phyloP scores from a whole-genome alignment of 2,329 filamentous ascomycete genomes.

The Pseudocercospora musae region DNA sequence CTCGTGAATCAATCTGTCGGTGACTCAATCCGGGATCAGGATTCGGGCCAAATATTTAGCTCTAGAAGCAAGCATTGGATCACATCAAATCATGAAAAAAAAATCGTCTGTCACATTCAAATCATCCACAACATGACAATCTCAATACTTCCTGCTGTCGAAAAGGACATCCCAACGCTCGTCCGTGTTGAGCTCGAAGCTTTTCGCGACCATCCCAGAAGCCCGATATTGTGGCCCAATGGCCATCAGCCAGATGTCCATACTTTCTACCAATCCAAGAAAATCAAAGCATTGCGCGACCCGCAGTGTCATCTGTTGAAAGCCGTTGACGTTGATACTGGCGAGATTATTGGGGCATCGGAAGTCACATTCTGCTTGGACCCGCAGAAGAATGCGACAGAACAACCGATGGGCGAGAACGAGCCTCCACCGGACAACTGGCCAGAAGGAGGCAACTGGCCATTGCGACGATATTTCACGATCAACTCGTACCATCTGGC shows the following conservation, averaged over 20 bases:
- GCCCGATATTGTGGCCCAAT: constrained; percentile 25
- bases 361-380: constrained; percentile 25
- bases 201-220: constrained; percentile 27
- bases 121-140: constrained; percentile 15
- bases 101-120: neutral
- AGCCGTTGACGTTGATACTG: constrained; percentile 23
- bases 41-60: neutral
- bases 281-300: constrained; percentile 14
- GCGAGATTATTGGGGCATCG: constrained; percentile 23
- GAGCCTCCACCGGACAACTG: constrained; percentile 22
- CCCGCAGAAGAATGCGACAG: constrained; percentile 6
- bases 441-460: constrained; percentile 27
- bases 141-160: constrained; percentile 15
- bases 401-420: constrained; percentile 6
- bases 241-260: constrained; percentile 28
- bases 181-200: constrained; percentile 26
- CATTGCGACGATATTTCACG: constrained; percentile 21
- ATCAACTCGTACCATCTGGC: constrained; percentile 18
- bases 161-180: constrained; percentile 24
- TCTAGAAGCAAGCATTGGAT: neutral
- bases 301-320: constrained; percentile 17
- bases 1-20: neutral
- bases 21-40: neutral
- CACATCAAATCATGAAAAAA: neutral
- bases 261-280: constrained; percentile 21